phyloP scores from a whole-genome alignment of 495 filamentous ascomycete genomes.

The Annulohypoxylon maeteangense region DNA sequence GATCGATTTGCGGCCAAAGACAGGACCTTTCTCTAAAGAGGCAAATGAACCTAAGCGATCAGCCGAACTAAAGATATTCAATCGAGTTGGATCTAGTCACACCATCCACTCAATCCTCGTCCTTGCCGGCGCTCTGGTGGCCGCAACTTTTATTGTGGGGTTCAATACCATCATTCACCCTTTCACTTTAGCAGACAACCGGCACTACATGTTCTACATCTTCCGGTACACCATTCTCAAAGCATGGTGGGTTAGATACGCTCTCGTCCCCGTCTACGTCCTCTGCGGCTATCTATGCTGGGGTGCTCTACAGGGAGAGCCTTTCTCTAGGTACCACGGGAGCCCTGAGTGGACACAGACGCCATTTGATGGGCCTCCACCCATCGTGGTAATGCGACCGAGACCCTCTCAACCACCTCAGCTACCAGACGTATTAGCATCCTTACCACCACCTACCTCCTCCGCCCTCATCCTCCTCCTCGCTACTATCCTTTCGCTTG shows the following conservation, averaged over 20 bases:
- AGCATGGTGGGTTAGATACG: constrained; percentile 72
- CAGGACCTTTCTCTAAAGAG: neutral
- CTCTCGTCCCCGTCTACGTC: constrained; percentile 66
- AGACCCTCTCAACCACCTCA: neutral
- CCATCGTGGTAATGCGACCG: neutral
- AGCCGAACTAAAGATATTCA: constrained; percentile 16
- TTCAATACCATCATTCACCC: constrained; percentile 95
- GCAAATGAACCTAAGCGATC: constrained; percentile 23
- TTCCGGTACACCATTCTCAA: constrained; percentile 83
- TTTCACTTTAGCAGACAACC: constrained; percentile 94
- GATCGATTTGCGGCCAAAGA: neutral
- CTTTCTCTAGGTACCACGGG: neutral
- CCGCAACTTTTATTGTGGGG: constrained; percentile 68
- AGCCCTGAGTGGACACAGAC: constrained; percentile 17
- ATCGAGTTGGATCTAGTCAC: constrained; percentile 37
- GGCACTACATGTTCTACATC: constrained; percentile 96
- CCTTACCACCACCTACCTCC: constrained; percentile 46
- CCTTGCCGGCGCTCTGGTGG: constrained; percentile 48
- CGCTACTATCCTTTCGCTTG: constrained; percentile 76
- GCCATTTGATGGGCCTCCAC: neutral
- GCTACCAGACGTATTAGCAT: neutral
- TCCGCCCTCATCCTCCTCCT: constrained; percentile 72
- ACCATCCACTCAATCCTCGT: constrained; percentile 24
- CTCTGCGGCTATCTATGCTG: constrained; percentile 69
- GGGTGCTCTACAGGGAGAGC: constrained; percentile 53